Evolutionary conservation across 2,329 filamentous ascomycete genomes (phyloP), one percentile per base, ranked within the genome.

Genomic region (Claviceps sp.): DNA sequence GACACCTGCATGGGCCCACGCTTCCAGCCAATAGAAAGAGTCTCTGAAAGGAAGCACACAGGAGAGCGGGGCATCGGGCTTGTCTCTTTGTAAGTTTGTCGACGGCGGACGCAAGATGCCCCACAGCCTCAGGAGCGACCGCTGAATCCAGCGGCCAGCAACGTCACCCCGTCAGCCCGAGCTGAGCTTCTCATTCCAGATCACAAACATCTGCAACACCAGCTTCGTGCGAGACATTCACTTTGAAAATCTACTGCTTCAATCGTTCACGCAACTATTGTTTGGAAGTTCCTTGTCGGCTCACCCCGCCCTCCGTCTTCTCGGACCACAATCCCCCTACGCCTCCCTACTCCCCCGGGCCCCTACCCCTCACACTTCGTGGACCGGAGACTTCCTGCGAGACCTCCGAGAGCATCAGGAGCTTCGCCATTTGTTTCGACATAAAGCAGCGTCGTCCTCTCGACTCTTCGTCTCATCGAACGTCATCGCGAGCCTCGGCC

Each of bases 81-180:
- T 30, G 26, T 34, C 30, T 34, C 30, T 34, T 34, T 34, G 40
- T 41, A 2, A n/a, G n/a, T n/a, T n/a, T n/a, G n/a, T n/a, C n/a
- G n/a, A n/a, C n/a, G n/a, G n/a, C n/a, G n/a, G 40, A 41, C 16
- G 16, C 14, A 41, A 18, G 7, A 41, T 20, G 24, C 48, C 16
- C 52, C 53, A 42, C 50, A 48, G 50, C 52, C 54, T 54, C 34
- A 47, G 53, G 51, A 45, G 48, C 44, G 48, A 11, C 30, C 9
- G 9, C 30, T 34, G 30, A 20, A 54, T 18, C 47, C 42, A 51
- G 34, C 37, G 30, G 30, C 38, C 20, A 8, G 34, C 58, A 57
- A 55, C 53, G 57, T 56, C 52, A 43, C 50, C 52, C 52, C 53
- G 52, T 45, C 26, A 30, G 26, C 47, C 47, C 48, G 49, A 58